Evolutionary conservation across 805 yeast genomes (phyloP).

Genomic region (Lipomyces spencermartinsiae): DNA sequence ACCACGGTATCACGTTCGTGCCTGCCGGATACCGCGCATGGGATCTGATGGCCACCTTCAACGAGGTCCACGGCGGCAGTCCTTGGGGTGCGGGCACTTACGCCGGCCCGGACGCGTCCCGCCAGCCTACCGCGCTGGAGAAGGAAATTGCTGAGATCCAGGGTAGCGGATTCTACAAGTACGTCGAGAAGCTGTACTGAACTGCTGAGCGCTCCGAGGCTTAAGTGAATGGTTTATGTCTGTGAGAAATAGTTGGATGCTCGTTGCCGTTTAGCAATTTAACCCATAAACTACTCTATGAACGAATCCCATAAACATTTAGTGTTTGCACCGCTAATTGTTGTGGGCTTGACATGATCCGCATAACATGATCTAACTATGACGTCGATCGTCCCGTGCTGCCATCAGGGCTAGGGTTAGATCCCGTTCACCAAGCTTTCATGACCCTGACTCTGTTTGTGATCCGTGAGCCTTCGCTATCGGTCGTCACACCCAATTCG

Average conservation of each 20-base stretch:
- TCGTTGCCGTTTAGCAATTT: neutral
- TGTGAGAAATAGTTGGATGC: neutral
- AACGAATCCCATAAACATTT: neutral
- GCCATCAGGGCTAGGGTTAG: neutral
- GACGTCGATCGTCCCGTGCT: no score
- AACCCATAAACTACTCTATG: neutral
- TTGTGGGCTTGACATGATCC: no score
- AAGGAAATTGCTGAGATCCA: slow-evolving; percentile 67
- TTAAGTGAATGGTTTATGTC: neutral
- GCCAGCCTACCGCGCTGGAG: slow-evolving; percentile 70
- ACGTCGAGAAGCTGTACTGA: slow-evolving; percentile 42
- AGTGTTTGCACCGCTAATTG: neutral
- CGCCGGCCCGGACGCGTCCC: slow-evolving; percentile 78
- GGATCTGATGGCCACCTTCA: slow-evolving; percentile 60
- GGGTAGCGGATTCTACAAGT: slow-evolving; percentile 67
- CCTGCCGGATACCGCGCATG: slow-evolving; percentile 78
- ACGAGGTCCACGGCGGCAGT: slow-evolving; percentile 79
- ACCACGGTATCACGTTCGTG: slow-evolving; percentile 78
- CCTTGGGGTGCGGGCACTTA: slow-evolving; percentile 88
- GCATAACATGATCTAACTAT: no score
- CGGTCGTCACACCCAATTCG: neutral
- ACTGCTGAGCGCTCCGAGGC: neutral
- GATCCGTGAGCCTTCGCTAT: neutral
- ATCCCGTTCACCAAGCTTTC: no score
- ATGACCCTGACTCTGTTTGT: neutral